These are phyloP conservation scores for Parachlorella kessleri DNA, from an alignment of 139 green algal species.

Conservation along the genomic window DNA sequence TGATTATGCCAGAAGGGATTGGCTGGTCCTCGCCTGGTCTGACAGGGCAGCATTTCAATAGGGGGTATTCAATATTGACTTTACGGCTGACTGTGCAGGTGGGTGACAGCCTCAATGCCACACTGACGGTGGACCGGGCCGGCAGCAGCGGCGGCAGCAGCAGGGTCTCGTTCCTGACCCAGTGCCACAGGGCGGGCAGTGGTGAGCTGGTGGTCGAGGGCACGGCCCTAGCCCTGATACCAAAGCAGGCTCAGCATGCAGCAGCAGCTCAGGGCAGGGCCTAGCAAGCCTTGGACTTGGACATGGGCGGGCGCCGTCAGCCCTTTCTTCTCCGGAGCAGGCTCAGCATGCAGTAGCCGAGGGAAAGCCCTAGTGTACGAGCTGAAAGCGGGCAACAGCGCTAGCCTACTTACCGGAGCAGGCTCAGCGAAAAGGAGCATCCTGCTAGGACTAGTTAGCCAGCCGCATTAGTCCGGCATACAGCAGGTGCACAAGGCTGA, in stretches of 20 bases:
- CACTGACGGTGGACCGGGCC: conserved; percentile 8
- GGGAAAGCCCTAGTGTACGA: not conserved
- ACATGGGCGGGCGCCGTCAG: too few relatives aligned
- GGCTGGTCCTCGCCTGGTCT: too few relatives aligned
- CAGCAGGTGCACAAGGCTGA: too few relatives aligned
- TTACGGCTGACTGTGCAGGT: conserved; percentile 16
- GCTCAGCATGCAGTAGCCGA: not conserved
- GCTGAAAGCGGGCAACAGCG: too few relatives aligned
- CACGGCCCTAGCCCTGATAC: conserved; percentile 8
- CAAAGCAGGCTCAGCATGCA: not conserved
- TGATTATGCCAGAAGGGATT: too few relatives aligned
- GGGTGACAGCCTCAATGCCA: not conserved
- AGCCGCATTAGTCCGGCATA: too few relatives aligned
- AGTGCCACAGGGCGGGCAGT: not conserved
- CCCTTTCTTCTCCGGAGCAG: too few relatives aligned
- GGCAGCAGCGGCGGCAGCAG: conserved; percentile 10
- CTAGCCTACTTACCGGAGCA: too few relatives aligned
- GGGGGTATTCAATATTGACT: not conserved
- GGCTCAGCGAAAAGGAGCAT: too few relatives aligned
- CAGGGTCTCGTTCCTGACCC: conserved; percentile 14
- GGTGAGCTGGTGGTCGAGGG: conserved; percentile 14
- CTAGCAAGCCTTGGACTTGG: not conserved
- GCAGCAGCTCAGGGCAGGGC: not conserved
- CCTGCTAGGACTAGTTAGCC: too few relatives aligned
- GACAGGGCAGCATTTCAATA: not conserved